A percentile compares a stretch with the other conserved stretches of the same genome.
Conservation (phyloP, 257 asterid genomes). For the Rauvolfia tetraphylla region DNA sequence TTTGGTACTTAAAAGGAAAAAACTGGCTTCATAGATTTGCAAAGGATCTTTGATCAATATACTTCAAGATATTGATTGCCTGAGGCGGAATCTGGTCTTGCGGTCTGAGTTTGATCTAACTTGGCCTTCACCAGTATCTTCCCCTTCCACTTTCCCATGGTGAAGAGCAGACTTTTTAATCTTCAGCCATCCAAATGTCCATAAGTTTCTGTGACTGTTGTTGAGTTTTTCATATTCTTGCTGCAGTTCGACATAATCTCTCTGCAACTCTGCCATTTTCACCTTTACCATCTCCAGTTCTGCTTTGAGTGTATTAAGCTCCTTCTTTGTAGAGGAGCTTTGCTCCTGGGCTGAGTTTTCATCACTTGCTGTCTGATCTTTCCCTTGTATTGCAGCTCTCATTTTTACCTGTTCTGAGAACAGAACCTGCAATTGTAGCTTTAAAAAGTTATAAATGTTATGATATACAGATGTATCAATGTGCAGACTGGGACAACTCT, state of each 20-base stretch:
- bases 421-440: slow-evolving; percentile 49
- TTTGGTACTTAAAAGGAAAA: neutral
- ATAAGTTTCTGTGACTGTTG: slow-evolving; percentile 37
- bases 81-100: slow-evolving; percentile 12
- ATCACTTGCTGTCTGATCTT: slow-evolving; percentile 31
- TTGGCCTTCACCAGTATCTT: slow-evolving; percentile 40
- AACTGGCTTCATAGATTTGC: neutral
- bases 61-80: slow-evolving; percentile 5
- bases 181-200: slow-evolving; percentile 66
- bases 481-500: neutral
- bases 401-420: slow-evolving; percentile 73
- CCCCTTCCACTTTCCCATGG: slow-evolving; percentile 34
- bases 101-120: slow-evolving; percentile 26
- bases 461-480: neutral
- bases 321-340: slow-evolving; percentile 50
- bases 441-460: slow-evolving; percentile 13
- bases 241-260: slow-evolving; percentile 54
- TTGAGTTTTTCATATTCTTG: slow-evolving; percentile 45
- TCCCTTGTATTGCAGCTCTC: slow-evolving; percentile 54
- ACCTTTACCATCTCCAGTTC: slow-evolving; percentile 58
- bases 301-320: slow-evolving; percentile 52
- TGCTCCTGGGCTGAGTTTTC: slow-evolving; percentile 49
- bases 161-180: slow-evolving; percentile 49
- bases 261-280: slow-evolving; percentile 56
- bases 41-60: neutral